Conservation (phyloP, 768 basidiomycete genomes). For the Leccinum disarticulatum region DNA sequence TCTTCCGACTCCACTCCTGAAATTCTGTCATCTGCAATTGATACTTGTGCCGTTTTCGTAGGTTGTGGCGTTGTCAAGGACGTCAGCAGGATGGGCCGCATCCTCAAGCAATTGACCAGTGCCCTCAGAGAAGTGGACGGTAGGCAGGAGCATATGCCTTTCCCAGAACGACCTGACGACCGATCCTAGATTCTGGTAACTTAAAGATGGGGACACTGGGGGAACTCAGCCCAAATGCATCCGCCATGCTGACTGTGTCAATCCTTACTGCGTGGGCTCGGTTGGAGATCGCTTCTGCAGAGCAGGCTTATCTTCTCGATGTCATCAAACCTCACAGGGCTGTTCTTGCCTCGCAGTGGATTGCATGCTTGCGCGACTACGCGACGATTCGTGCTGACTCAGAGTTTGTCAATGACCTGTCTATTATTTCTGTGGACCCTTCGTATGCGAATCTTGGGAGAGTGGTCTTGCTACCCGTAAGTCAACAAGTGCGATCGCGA, state of each 20-base stretch:
- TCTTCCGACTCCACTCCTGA: conserved; percentile 95
- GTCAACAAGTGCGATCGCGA: conserved; percentile 27
- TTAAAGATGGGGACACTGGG: conserved; percentile 82
- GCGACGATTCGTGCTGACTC: conserved; percentile 88
- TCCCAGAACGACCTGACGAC: conserved; percentile 8
- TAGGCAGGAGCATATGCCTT: conserved; percentile 28
- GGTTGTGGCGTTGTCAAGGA: conserved; percentile 95
- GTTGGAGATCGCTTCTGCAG: conserved; percentile 72
- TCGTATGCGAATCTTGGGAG: conserved; percentile 87
- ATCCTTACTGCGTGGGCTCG: conserved; percentile 96
- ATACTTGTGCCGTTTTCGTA: conserved; percentile 93
- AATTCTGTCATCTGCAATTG: conserved; percentile 87
- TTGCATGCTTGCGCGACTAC: conserved; percentile 87
- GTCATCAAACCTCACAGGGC: conserved; percentile 81
- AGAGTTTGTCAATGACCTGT: conserved; percentile 75
- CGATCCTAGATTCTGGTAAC: conserved; percentile 68
- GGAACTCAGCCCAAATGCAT: conserved; percentile 90
- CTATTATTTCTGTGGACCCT: conserved; percentile 73
- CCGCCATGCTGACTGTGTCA: conserved; percentile 91
- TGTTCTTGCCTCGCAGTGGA: conserved; percentile 81
- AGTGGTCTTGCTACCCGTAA: conserved; percentile 87
- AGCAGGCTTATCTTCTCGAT: conserved; percentile 73
- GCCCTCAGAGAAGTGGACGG: conserved; percentile 91
- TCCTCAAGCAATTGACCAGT: conserved; percentile 82
- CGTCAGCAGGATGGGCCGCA: conserved; percentile 87